Conservation (phyloP, 768 basidiomycete genomes). For the Exidia glandulosa region DNA sequence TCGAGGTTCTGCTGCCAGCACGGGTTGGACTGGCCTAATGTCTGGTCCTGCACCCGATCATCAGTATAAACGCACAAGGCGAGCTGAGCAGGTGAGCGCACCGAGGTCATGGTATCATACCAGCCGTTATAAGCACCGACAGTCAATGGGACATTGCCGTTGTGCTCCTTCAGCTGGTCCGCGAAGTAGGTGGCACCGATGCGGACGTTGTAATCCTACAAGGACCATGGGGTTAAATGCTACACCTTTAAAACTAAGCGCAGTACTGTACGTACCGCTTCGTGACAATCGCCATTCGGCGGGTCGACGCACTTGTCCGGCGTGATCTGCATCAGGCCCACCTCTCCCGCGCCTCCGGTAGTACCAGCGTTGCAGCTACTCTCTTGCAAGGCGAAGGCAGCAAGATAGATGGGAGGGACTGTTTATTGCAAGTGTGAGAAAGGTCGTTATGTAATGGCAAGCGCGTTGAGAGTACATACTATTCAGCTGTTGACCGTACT, state of each 20-base stretch:
- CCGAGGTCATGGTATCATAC: slow-evolving; percentile 46
- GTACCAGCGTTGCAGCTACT: slow-evolving; percentile 55
- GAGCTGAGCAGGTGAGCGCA: too few species aligned
- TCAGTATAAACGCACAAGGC: too few species aligned
- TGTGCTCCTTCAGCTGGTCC: slow-evolving; percentile 33
- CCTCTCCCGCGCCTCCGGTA: slow-evolving; percentile 67
- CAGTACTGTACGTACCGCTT: slow-evolving; percentile 26
- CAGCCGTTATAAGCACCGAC: slow-evolving; percentile 76
- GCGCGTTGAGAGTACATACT: slow-evolving; percentile 20
- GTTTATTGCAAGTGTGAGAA: neutral
- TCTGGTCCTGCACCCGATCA: slow-evolving; percentile 25
- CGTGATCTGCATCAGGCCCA: slow-evolving; percentile 83
- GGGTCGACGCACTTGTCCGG: slow-evolving; percentile 62
- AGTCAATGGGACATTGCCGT: slow-evolving; percentile 42
- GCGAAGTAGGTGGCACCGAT: slow-evolving; percentile 55
- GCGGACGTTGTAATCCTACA: slow-evolving; percentile 60
- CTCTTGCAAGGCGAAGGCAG: slow-evolving; percentile 86
- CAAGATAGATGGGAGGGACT: slow-evolving; percentile 70
- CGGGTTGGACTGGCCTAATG: slow-evolving; percentile 13
- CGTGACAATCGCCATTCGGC: slow-evolving; percentile 30
- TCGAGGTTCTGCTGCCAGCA: slow-evolving; percentile 45
- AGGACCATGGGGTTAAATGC: too few species aligned
- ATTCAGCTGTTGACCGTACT: slow-evolving; percentile 37
- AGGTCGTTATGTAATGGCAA: neutral
- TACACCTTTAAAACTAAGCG: too few species aligned